Evolutionary conservation across 495 filamentous ascomycete genomes (phyloP), one percentile per base, ranked within the genome.

Genomic region (Geoglossum glabrum): DNA sequence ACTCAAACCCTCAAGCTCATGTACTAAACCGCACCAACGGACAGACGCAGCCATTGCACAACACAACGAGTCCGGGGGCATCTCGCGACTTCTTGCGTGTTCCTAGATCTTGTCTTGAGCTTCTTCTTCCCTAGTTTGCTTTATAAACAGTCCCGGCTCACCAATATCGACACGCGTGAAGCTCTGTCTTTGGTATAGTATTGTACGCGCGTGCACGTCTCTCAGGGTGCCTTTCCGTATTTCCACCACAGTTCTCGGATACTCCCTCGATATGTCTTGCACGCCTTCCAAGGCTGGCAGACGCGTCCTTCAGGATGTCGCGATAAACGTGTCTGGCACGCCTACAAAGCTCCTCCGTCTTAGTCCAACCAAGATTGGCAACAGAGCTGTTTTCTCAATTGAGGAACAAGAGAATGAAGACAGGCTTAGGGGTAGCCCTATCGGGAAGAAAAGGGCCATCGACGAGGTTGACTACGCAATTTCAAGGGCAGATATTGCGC

Each of bases 271-370:
- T 15, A 56, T 56, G 54, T 21, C 54, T 56, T 26, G 7, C n/a
- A 56, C 54, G 6, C 54, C 54, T 31, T 23, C 31, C 54, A 56
- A 38, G 31, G 40, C 3, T 25, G 19, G 6, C 54, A 31, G 54
- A 56, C 54, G 54, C 54, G 54, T 56, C 21, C 54, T 56, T 25
- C 25, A 33, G 11, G 54, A 56, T 15, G 36, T 56, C 54, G 31
- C 54, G 10, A 31, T 56, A 11, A 56, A 56, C 36, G 49, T 52
- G 28, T 27, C 25, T n/a, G 49, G 49, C 25, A 56, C 54, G 6
- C 54, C 54, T 19, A 10, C 31, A 31, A 56, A 56, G 36, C 13
- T 38, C 17, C 30, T 19, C n/a, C 25, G 8, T 13, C 1, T 3
- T 23, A 36, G 54, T 56, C n/a, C 54, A 9, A 26, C 30, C n/a